These are phyloP conservation scores for Onygenales sp. DNA, from an alignment of 2,329 filamentous ascomycete species.

Conservation along the genomic window DNA sequence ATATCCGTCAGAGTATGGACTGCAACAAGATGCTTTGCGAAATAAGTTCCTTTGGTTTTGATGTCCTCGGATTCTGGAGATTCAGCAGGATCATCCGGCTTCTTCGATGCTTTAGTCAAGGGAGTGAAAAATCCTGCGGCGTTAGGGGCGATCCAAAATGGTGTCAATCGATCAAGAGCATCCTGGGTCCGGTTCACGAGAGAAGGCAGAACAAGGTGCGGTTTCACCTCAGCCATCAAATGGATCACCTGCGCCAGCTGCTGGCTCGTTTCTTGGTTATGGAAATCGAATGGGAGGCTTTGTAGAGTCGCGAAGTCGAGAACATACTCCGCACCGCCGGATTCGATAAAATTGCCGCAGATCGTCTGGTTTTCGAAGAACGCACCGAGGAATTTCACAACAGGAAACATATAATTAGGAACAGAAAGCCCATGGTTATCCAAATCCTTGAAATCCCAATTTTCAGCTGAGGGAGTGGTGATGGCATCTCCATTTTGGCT, in stretches of 20 bases:
- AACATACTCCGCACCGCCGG: conserved; percentile 71
- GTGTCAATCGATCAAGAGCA: conserved; percentile 57
- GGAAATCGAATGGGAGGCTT: conserved; percentile 65
- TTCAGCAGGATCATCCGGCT: conserved; percentile 6
- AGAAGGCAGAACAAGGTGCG: conserved; percentile 72
- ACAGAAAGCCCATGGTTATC: conserved; percentile 44
- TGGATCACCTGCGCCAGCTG: conserved; percentile 66
- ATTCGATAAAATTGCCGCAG: conserved; percentile 64
- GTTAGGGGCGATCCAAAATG: conserved; percentile 49
- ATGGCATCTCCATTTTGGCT: conserved; percentile 8
- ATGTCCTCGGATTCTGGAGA: conserved; percentile 26
- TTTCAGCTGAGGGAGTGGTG: conserved; percentile 15
- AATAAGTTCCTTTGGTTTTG: conserved; percentile 57
- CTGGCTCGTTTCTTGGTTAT: conserved; percentile 56
- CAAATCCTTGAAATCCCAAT: conserved; percentile 39
- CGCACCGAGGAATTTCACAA: conserved; percentile 65
- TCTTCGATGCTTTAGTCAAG: conserved; percentile 36
- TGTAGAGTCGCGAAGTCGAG: conserved; percentile 76
- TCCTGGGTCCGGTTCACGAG: conserved; percentile 64
- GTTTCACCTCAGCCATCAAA: conserved; percentile 68
- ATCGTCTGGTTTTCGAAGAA: conserved; percentile 68
- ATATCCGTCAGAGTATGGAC: conserved; percentile 68
- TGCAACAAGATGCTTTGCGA: conserved; percentile 68
- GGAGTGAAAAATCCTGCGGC: conserved; percentile 59
- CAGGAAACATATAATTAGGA: conserved; percentile 62